Conservation (phyloP, 306 rosid genomes). For the Benincasa hispida region DNA sequence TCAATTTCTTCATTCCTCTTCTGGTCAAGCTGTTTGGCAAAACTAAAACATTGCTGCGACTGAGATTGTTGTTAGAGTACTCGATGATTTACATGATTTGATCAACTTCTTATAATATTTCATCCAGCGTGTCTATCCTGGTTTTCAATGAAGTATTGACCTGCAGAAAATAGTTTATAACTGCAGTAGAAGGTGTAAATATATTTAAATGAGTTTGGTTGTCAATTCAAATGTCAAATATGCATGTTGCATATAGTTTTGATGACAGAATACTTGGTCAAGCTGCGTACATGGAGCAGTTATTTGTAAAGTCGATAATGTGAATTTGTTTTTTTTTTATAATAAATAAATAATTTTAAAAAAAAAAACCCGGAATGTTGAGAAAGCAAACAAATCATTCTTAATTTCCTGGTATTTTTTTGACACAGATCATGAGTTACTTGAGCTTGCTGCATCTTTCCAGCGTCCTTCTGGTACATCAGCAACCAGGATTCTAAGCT, state of each 20-base stretch:
- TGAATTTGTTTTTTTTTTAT: no score
- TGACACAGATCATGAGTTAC: constrained; percentile 52
- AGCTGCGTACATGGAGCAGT: neutral
- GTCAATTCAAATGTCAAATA: neutral
- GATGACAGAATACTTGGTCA: neutral
- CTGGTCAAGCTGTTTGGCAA: neutral
- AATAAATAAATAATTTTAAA: no score
- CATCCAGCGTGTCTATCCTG: neutral
- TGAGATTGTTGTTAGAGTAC: neutral
- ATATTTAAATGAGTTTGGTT: neutral
- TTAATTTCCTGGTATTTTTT: constrained; percentile 5
- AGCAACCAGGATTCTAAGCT: constrained; percentile 35
- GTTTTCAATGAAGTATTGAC: neutral
- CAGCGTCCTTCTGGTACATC: constrained; percentile 55
- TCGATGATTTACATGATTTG: neutral
- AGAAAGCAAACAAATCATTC: neutral
- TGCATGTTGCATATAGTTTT: neutral
- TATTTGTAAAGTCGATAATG: neutral
- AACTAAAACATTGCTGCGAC: neutral
- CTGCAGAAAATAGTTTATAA: neutral
- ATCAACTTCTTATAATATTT: neutral
- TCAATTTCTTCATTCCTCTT: neutral
- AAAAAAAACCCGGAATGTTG: neutral
- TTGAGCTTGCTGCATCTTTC: constrained; percentile 69
- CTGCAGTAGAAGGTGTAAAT: neutral